These are phyloP conservation scores for Thyridium curvatum DNA, from an alignment of 2,329 filamentous ascomycete genomes.

Conservation along the genomic window DNA sequence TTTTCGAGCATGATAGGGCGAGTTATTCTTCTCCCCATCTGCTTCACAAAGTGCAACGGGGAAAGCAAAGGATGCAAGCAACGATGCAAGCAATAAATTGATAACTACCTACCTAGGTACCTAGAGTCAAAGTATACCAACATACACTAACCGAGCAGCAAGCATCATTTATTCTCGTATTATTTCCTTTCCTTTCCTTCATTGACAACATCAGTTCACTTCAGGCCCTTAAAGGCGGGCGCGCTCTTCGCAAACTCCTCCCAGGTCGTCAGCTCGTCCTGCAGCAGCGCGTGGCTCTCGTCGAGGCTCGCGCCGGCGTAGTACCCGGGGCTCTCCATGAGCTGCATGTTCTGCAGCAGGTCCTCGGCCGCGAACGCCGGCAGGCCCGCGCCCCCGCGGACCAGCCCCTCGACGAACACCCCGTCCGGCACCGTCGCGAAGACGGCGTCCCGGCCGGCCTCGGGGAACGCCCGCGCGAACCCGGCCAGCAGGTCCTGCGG, in stretches of 20 bases:
- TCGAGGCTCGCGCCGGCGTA: constrained; percentile 37
- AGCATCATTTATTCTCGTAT: too few species aligned
- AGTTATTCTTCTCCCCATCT: too few species aligned
- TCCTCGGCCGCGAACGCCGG: constrained; percentile 37
- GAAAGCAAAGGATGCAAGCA: too few species aligned
- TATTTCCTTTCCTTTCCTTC: neutral
- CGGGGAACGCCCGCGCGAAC: constrained; percentile 29
- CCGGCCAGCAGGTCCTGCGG: constrained; percentile 28
- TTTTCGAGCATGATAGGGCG: too few species aligned
- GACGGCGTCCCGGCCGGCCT: constrained; percentile 28
- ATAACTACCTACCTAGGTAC: too few species aligned
- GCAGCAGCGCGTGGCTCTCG: constrained; percentile 26
- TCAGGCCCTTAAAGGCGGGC: neutral
- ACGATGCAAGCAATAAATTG: too few species aligned
- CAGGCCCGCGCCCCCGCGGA: constrained; percentile 17
- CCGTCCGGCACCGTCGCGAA: constrained; percentile 29
- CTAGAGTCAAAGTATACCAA: too few species aligned
- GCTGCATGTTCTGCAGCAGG: constrained; percentile 44
- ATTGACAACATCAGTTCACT: neutral
- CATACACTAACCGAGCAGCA: too few species aligned
- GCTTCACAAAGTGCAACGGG: too few species aligned
- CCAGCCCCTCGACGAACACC: constrained; percentile 30
- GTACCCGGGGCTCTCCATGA: constrained; percentile 46
- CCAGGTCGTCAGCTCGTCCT: constrained; percentile 33
- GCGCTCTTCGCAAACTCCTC: constrained; percentile 26